A percentile compares a stretch with the other conserved stretches of the same genome.
Evolutionary conservation across 129 eudicot species (phyloP).

Genomic region (Helichrysum umbraculigerum): DNA sequence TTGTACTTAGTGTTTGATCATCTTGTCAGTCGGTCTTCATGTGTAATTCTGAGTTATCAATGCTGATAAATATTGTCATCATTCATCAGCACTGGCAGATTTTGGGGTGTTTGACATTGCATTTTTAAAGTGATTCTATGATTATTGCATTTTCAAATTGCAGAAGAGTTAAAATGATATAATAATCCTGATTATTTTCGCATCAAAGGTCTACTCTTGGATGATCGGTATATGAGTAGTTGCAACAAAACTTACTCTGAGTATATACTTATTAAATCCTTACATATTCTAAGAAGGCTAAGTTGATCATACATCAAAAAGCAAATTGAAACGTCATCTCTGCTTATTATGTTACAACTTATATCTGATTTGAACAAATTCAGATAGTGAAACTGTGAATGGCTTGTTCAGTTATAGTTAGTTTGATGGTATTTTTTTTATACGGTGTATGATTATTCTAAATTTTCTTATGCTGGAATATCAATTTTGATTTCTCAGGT

Average conservation of each 20-base stretch:
- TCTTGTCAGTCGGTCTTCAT: neutral
- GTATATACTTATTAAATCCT: neutral
- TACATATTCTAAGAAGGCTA: neutral
- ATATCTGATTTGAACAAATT: no score
- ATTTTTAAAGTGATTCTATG: neutral
- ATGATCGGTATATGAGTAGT: neutral
- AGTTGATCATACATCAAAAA: neutral
- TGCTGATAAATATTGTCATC: neutral
- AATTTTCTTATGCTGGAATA: neutral
- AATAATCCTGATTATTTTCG: neutral
- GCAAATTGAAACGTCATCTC: neutral
- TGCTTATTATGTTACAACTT: neutral
- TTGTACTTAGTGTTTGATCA: neutral
- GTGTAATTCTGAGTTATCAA: neutral
- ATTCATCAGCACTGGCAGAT: neutral
- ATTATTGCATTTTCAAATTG: neutral
- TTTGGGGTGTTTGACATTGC: neutral
- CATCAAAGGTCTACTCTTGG: no score
- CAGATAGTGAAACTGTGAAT: no score
- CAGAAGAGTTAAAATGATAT: neutral
- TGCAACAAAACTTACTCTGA: neutral
- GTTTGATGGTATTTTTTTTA: no score
- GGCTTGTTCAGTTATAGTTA: no score
- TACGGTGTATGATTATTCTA: no score
- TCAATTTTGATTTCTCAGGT: constrained; percentile 43